A percentile compares a stretch with the other conserved stretches of the same genome.
phyloP scores from a whole-genome alignment of 1,139 yeast species.

The Torulaspora pretoriensis region DNA sequence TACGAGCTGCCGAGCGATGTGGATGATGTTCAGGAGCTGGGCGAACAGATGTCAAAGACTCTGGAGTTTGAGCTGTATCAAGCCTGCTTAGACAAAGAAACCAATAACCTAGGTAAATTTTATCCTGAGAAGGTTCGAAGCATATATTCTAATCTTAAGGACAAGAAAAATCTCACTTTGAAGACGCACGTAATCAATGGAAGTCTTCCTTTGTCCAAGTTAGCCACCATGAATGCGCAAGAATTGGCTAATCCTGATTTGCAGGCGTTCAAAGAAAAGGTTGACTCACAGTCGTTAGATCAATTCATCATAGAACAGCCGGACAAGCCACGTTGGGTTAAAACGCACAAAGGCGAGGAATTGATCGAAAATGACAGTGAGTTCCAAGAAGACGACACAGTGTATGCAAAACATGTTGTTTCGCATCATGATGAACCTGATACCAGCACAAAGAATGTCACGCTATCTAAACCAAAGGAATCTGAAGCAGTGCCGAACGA shows the following conservation, averaged over 20 bases:
- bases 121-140: conserved; percentile 55
- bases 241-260: conserved; percentile 71
- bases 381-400: conserved; percentile 36
- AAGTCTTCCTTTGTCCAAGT: conserved; percentile 45
- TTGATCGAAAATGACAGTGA: conserved; percentile 53
- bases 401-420: conserved; percentile 22
- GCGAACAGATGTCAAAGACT: conserved; percentile 38
- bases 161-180: conserved; percentile 47
- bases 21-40: conserved; percentile 39
- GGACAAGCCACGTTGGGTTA: conserved; percentile 57
- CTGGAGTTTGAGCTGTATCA: conserved; percentile 42
- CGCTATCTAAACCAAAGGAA: conserved; percentile 4
- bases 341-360: conserved; percentile 87
- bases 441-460: conserved; percentile 28
- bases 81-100: conserved; percentile 40
- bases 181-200: conserved; percentile 47
- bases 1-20: conserved; percentile 25
- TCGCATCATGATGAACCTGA: conserved; percentile 13
- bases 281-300: conserved; percentile 62
- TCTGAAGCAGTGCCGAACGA: neutral
- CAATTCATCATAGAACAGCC: conserved; percentile 59
- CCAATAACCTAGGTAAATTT: conserved; percentile 33
- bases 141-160: conserved; percentile 51
- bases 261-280: conserved; percentile 64
- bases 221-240: conserved; percentile 57